Evolutionary conservation across 1,284 basidiomycete genomes (phyloP), one percentile per base, ranked within the genome.

Genomic region (Sanguinoderma infundibulare): DNA sequence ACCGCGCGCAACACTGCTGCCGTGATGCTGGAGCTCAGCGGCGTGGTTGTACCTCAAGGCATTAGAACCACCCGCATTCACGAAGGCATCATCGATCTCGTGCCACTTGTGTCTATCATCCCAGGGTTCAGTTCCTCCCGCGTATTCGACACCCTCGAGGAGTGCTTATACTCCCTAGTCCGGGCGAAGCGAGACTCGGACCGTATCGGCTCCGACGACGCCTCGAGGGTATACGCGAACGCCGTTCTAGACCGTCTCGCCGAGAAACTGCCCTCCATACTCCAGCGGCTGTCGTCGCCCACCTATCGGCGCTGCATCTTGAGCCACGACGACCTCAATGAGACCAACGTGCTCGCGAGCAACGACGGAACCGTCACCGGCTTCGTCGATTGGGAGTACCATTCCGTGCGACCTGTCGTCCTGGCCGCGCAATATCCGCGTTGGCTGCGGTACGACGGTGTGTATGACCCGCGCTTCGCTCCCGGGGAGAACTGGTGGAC

Each of bases 321-420:
- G 34, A 28, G 2, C 20, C 63, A 64, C 50, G 50, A 55, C 34
- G 59, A 61, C 22, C 56, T 59, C 14, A 26, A 46, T 17, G 49
- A 38, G 15, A 26, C 40, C 7, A 64, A 64, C 49, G 35, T 64
- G 17, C 56, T 64, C 26, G 26, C 55, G 1, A 30, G 55, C 39
- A 40, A 8, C 9, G 39, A 36, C 12, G 56, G 62, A 3, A 12
- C 26, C 1, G 3, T 64, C 17, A 53, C 39, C 4, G 63, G 60
- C 14, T 56, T 61, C 24, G 24, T 64, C 20, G 59, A 61, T 38
- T 64, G 59, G 62, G 62, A 64, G 50, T 57, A 32, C 47, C 62
- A 64, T 39, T 51, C 55, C 5, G 46, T 52, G 2, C 50, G 8
- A 10, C 62, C 62, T 15, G 39, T 55, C 6, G 63, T 59, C 3